Evolutionary conservation across 768 basidiomycete species (phyloP), one percentile per base, ranked within the genome.

Genomic region (Leucosporidium yakuticum): DNA sequence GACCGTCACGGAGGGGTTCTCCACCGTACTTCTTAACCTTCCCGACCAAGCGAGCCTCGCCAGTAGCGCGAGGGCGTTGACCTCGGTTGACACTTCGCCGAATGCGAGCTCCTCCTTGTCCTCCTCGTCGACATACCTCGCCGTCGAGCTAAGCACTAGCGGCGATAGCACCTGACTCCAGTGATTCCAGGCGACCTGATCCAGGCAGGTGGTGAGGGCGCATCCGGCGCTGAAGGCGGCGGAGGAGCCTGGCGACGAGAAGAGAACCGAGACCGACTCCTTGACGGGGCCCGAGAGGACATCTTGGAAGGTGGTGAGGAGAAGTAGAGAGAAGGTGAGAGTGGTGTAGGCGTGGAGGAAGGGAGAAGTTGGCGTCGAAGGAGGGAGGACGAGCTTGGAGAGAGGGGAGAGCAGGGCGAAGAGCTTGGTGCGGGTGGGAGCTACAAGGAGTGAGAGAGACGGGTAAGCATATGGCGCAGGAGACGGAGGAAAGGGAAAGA

Each of bases 41-140:
- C 78, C 80, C 14, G 73, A 62, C 54, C 68, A 62, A 3, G 78
- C 77, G 19, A 80, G 76, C 6, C 70, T 73, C 25, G 76, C 76
- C 50, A 80, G 74, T 7, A 80, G 72, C 2, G 72, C 60, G 32
- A 77, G 78, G 63, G 78, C 78, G 49, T 77, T 68, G 11, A 77
- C 77, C 32, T 69, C 62, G 77, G 78, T 78, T 44, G 77, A 61
- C 4, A 76, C 70, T 29, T 73, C 69, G 21, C 71, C 76, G 55
- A 79, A 78, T 0, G 73, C 74, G 19, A 21, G 32, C n/a, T 29
- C 53, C 39, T 48, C 56, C 12, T 32, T 36, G 1, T 55, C 44
- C 29, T 14, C 20, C 21, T 74, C 69, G 2, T 60, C 60, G 50
- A 76, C 25, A 44, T 72, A 64, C 61, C 76, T 55, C 15, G 63